Evolutionary conservation across 169 alveolate species (phyloP).

Genomic region (Plasmodium billcollinsi): DNA sequence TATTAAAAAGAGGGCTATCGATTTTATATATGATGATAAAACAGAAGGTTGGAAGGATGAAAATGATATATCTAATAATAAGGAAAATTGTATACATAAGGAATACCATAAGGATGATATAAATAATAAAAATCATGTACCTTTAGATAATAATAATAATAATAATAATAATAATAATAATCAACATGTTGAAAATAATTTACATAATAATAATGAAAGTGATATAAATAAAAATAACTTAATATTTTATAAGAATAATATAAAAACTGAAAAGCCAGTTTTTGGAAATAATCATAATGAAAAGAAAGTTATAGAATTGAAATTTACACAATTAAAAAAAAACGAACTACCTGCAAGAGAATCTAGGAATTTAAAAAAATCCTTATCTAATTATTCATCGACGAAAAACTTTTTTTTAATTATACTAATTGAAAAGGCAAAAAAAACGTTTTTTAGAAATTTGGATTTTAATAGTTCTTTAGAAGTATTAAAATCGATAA

Average conservation of each 20-base stretch:
- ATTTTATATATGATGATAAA: constrained; percentile 23
- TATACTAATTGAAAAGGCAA: constrained; percentile 64
- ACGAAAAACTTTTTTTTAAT: constrained; percentile 67
- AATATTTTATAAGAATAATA: background rate
- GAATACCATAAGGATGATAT: constrained; percentile 1
- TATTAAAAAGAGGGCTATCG: constrained; percentile 32
- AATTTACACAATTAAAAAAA: constrained; percentile 56
- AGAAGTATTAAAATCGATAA: constrained; percentile 44
- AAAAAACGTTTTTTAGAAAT: constrained; percentile 52
- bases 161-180: background rate
- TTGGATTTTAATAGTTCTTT: constrained; percentile 47
- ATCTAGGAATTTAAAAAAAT: constrained; percentile 48
- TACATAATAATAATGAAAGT: background rate
- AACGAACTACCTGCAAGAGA: constrained; percentile 72
- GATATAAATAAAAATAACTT: background rate
- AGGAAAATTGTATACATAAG: background rate
- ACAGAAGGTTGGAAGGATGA: background rate
- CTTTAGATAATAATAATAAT: background rate
- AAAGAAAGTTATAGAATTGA: constrained; percentile 47
- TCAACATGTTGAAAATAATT: background rate
- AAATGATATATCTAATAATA: background rate
- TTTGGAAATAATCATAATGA: too few species aligned
- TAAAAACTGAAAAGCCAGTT: background rate
- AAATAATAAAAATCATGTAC: background rate
- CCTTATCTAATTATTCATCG: constrained; percentile 32